A percentile compares a stretch with the other conserved stretches of the same genome.
These are phyloP conservation scores for Auriscalpium microsporum DNA, from an alignment of 768 basidiomycete genomes.

Conservation along the genomic window DNA sequence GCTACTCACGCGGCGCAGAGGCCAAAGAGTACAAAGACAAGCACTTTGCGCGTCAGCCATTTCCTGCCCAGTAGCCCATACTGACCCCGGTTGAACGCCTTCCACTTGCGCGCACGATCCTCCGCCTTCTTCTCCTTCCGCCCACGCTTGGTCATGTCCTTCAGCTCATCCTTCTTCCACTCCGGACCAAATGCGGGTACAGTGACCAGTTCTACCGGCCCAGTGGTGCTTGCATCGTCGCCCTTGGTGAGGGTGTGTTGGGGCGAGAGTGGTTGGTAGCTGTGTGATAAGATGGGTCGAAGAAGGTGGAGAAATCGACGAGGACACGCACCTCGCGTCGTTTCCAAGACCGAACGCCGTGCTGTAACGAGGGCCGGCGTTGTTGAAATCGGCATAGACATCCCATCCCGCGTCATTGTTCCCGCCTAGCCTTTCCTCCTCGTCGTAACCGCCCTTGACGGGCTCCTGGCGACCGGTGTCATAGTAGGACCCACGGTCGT, in stretches of 20 bases:
- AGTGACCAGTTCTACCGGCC: constrained; percentile 80
- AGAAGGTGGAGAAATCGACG: constrained; percentile 12
- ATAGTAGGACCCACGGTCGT: constrained; percentile 64
- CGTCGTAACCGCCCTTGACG: constrained; percentile 69
- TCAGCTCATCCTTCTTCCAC: constrained; percentile 77
- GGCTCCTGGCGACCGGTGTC: constrained; percentile 67
- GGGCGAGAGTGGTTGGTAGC: constrained; percentile 13
- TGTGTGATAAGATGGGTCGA: constrained; percentile 2
- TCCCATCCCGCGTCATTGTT: constrained; percentile 49
- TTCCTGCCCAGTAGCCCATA: constrained; percentile 73
- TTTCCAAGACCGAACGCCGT: constrained; percentile 40
- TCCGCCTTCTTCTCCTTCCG: constrained; percentile 54
- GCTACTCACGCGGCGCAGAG: constrained; percentile 45
- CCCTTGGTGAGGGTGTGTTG: constrained; percentile 17
- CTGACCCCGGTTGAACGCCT: constrained; percentile 70
- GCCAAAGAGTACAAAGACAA: constrained; percentile 63
- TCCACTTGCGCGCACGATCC: constrained; percentile 51
- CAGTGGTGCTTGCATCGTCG: constrained; percentile 27
- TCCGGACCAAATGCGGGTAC: constrained; percentile 88
- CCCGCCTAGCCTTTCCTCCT: constrained; percentile 38
- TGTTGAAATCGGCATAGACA: constrained; percentile 87
- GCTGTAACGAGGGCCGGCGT: constrained; percentile 72
- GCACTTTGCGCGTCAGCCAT: constrained; percentile 55
- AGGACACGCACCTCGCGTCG: constrained; percentile 37
- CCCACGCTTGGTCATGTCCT: constrained; percentile 65